Evolutionary conservation across 371 early-diverging fungal species (phyloP).

Genomic region (Thermomucor indicae-seudaticae): DNA sequence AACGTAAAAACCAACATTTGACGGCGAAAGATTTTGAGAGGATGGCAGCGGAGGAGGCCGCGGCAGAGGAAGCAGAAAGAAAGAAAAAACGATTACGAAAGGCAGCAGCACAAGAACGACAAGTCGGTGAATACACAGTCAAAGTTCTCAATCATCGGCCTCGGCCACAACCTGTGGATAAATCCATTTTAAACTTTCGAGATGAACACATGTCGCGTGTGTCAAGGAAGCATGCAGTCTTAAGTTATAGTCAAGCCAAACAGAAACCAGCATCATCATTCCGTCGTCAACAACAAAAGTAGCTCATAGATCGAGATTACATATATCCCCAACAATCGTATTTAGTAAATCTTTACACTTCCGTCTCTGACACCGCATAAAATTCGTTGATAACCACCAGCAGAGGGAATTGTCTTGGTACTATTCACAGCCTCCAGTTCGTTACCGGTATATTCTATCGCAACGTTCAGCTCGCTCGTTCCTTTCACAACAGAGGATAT

Average conservation of each 20-base stretch:
- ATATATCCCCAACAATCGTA: background rate
- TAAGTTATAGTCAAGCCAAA: no score
- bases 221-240: no score
- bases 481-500: constrained; percentile 5
- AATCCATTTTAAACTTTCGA: constrained; percentile 20
- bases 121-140: constrained; percentile 48
- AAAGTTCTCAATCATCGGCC: constrained; percentile 42
- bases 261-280: constrained; percentile 33
- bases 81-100: constrained; percentile 19
- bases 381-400: constrained; percentile 13
- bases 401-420: constrained; percentile 13
- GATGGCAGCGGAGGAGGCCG: constrained; percentile 41
- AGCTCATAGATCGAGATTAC: background rate
- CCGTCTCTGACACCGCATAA: constrained; percentile 33
- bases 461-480: background rate
- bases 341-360: constrained; percentile 30
- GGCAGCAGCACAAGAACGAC: constrained; percentile 10
- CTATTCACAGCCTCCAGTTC: constrained; percentile 29
- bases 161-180: constrained; percentile 23
- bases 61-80: constrained; percentile 24
- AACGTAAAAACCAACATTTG: constrained; percentile 36
- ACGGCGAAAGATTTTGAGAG: constrained; percentile 46
- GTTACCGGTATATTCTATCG: constrained; percentile 33
- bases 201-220: no score
- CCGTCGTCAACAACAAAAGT: constrained; percentile 18